These are phyloP conservation scores for Penicillium malachiteum DNA, from an alignment of 495 filamentous ascomycete species.

Conservation along the genomic window DNA sequence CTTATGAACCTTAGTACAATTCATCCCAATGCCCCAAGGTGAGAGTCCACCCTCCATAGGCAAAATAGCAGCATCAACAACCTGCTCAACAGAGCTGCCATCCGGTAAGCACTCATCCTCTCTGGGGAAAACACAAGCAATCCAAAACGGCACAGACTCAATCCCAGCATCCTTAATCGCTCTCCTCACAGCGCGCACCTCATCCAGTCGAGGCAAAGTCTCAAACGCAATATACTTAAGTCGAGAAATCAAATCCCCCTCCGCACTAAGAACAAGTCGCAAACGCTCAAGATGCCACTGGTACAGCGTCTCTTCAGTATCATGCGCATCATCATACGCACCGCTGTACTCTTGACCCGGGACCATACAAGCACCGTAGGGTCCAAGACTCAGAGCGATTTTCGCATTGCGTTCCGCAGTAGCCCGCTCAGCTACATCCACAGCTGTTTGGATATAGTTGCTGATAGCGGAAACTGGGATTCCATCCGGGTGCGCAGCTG, in stretches of 20 bases:
- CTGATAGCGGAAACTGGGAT: conserved; percentile 25
- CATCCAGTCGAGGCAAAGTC: conserved; percentile 58
- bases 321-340: conserved; percentile 50
- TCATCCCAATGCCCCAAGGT: conserved; percentile 65
- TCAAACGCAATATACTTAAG: conserved; percentile 62
- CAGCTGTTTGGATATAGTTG: conserved; percentile 20
- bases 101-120: conserved; percentile 49
- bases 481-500: conserved; percentile 18
- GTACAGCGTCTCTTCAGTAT: conserved; percentile 38
- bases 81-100: conserved; percentile 27
- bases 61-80: conserved; percentile 31
- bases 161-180: conserved; percentile 33
- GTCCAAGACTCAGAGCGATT: conserved; percentile 56
- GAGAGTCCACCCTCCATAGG: conserved; percentile 17
- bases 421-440: conserved; percentile 34
- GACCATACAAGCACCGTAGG: conserved; percentile 64
- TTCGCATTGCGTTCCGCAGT: conserved; percentile 22
- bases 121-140: conserved; percentile 59
- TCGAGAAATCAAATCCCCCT: conserved; percentile 23
- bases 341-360: conserved; percentile 65
- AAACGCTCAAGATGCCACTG: conserved; percentile 58
- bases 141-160: conserved; percentile 48
- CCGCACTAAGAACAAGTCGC: conserved; percentile 41
- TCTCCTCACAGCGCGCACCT: conserved; percentile 58
- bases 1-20: conserved; percentile 62